phyloP scores from a whole-genome alignment of 495 filamentous ascomycete species.

The Penicillium herquei region DNA sequence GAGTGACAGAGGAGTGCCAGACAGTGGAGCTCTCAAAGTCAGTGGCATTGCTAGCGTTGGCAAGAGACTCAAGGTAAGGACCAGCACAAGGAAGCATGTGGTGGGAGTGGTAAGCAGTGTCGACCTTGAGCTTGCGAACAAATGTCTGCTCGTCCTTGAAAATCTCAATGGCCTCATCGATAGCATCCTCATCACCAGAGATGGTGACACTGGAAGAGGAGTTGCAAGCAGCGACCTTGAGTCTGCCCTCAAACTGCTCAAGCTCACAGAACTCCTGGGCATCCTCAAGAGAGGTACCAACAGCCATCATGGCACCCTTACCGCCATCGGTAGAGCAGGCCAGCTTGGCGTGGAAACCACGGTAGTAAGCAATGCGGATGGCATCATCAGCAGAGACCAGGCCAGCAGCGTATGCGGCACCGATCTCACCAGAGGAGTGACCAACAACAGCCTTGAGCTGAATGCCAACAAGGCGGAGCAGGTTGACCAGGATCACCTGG shows the following conservation, averaged over 20 bases:
- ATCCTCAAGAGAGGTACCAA: slow-evolving; percentile 43
- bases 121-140: slow-evolving; percentile 39
- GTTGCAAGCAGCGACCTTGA: slow-evolving; percentile 30
- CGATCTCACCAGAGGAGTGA: slow-evolving; percentile 35
- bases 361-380: slow-evolving; percentile 50
- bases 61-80: slow-evolving; percentile 36
- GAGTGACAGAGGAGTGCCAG: slow-evolving; percentile 15
- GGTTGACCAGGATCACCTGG: slow-evolving; percentile 25
- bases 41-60: neutral
- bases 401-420: slow-evolving; percentile 32
- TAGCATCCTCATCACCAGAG: slow-evolving; percentile 29
- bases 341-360: slow-evolving; percentile 29
- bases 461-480: slow-evolving; percentile 15
- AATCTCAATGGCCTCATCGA: slow-evolving; percentile 19
- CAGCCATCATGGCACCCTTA: slow-evolving; percentile 54
- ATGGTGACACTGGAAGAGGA: slow-evolving; percentile 30
- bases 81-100: slow-evolving; percentile 35
- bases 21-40: neutral
- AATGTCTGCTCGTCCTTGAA: slow-evolving; percentile 23
- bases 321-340: slow-evolving; percentile 6
- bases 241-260: neutral
- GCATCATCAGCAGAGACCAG: slow-evolving; percentile 31
- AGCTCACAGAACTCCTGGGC: slow-evolving; percentile 30
- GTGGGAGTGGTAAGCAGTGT: slow-evolving; percentile 31
- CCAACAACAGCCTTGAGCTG: slow-evolving; percentile 19